phyloP scores from a whole-genome alignment of 176 grass and related monocot species.

The Avena eriantha region DNA sequence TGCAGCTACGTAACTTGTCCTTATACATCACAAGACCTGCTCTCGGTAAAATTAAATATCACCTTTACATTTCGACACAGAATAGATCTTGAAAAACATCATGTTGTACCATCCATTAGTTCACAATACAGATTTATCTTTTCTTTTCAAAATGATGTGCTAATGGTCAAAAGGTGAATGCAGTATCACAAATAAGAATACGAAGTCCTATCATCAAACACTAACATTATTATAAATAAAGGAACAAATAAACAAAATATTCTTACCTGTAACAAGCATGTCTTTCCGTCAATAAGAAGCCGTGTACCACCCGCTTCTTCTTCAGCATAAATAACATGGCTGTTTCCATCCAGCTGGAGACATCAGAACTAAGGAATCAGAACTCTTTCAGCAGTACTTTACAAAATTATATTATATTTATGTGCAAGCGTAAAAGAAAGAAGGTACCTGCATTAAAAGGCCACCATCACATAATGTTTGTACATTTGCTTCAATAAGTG shows the following conservation, averaged over 20 bases:
- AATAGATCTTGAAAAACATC: constrained; percentile 4
- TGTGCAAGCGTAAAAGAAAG: constrained; percentile 26
- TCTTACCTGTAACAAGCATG: constrained; percentile 84
- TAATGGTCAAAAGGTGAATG: constrained; percentile 8
- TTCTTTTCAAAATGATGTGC: constrained; percentile 23
- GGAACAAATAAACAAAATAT: constrained; percentile 3
- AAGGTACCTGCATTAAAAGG: constrained; percentile 89
- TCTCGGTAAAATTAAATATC: background rate
- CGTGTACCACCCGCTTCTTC: constrained; percentile 91
- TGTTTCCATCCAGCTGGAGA: constrained; percentile 90
- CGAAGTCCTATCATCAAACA: background rate
- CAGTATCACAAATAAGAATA: background rate
- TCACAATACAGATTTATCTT: constrained; percentile 10
- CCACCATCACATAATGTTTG: constrained; percentile 90
- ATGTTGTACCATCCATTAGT: constrained; percentile 12
- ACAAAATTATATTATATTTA: constrained; percentile 24
- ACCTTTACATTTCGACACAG: background rate
- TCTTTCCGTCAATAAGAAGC: constrained; percentile 97
- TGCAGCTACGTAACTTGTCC: background rate
- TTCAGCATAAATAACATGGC: constrained; percentile 97
- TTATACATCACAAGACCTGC: background rate
- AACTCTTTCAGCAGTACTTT: constrained; percentile 27
- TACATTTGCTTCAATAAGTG: constrained; percentile 80
- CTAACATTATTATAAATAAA: background rate
- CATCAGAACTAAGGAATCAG: constrained; percentile 35